phyloP scores from a whole-genome alignment of 768 basidiomycete genomes.

The Gloeopeniophorella convolvens region DNA sequence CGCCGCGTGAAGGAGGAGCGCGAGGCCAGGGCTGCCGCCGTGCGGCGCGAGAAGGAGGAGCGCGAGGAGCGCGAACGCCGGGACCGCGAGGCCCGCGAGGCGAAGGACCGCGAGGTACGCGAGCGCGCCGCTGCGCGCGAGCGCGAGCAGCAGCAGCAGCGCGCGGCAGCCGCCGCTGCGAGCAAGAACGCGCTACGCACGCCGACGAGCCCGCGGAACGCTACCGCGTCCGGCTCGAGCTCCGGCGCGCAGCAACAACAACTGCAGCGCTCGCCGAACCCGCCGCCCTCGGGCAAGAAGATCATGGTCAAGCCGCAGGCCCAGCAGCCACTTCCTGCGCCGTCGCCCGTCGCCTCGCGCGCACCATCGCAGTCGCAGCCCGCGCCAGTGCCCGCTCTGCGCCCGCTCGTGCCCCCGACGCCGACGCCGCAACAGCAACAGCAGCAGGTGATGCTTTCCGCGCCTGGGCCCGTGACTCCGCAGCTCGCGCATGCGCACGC shows the following conservation, averaged over 20 bases:
- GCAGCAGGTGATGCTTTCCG: constrained; percentile 30
- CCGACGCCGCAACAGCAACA: constrained; percentile 44
- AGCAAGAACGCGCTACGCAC: constrained; percentile 36
- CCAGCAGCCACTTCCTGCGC: constrained; percentile 15
- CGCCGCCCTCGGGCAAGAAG: constrained; percentile 52
- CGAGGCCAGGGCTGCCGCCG: constrained; percentile 47
- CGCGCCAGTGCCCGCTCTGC: constrained; percentile 31
- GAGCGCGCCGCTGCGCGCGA: constrained; percentile 32
- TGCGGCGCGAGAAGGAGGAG: constrained; percentile 57
- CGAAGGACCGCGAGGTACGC: constrained; percentile 38
- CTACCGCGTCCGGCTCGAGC: constrained; percentile 40
- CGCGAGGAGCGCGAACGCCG: constrained; percentile 41
- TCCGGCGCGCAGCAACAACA: no score
- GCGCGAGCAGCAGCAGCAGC: constrained; percentile 40
- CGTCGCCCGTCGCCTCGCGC: constrained; percentile 26
- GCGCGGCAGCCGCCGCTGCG: constrained; percentile 32
- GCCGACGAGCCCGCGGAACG: constrained; percentile 46
- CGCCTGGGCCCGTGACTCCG: constrained; percentile 36
- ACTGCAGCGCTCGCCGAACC: constrained; percentile 41
- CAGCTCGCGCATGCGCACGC: constrained; percentile 18
- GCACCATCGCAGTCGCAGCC: constrained; percentile 33
- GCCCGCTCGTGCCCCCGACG: constrained; percentile 40
- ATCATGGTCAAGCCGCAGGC: constrained; percentile 42
- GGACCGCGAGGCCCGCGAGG: constrained; percentile 25
- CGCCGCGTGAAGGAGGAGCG: constrained; percentile 58